Conservation (phyloP, 2,329 filamentous ascomycete genomes). For the Tolypocladium amazonense region DNA sequence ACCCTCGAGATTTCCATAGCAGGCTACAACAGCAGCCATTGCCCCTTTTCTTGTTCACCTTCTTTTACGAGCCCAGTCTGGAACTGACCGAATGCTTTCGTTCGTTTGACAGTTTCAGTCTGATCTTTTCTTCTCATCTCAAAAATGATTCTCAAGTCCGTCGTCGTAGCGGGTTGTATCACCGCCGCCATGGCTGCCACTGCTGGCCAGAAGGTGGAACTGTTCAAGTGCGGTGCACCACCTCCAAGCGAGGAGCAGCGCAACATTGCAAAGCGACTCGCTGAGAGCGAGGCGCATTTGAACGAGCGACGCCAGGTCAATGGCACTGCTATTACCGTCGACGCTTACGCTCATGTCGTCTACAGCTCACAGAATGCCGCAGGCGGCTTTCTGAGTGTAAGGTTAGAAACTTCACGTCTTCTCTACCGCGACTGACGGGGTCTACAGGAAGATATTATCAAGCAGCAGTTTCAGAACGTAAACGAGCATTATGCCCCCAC, state of each 20-base stretch:
- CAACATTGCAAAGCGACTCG: not conserved
- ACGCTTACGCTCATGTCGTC: not conserved
- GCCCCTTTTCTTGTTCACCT: not conserved
- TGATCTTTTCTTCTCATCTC: not conserved
- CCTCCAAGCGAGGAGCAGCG: not conserved
- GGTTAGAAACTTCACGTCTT: not conserved
- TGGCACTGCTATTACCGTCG: not conserved
- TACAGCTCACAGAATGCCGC: not conserved
- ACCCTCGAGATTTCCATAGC: not conserved
- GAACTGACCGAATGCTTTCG: not conserved
- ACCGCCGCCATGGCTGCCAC: not conserved
- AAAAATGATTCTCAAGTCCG: not conserved
- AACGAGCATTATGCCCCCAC: not conserved
- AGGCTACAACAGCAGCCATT: not conserved
- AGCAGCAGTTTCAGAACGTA: not conserved
- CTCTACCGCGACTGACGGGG: not conserved
- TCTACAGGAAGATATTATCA: not conserved
- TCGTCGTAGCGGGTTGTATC: not conserved
- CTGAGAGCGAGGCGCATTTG: not conserved
- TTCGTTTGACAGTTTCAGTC: not conserved
- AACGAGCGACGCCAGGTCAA: not conserved
- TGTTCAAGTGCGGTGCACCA: not conserved
- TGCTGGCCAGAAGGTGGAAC: not conserved
- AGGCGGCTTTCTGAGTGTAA: not conserved
- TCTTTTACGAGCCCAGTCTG: not conserved